Conservation (phyloP, 2,329 filamentous ascomycete genomes). For the Fusarium sp. region DNA sequence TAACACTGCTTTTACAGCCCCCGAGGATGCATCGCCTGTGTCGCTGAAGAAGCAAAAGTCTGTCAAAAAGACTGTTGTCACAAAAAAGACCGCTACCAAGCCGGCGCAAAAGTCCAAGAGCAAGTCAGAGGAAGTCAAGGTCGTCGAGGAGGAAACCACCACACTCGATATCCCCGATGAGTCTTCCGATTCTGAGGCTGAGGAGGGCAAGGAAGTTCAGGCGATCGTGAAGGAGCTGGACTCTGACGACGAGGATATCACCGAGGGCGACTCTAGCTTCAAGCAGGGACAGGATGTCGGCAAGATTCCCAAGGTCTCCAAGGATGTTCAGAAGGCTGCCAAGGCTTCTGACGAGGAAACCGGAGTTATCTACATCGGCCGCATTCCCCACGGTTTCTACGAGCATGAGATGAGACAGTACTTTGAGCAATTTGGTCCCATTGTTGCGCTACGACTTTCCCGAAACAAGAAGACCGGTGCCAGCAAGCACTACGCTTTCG, state of each 20-base stretch:
- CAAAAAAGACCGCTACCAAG: slow-evolving; percentile 46
- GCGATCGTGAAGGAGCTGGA: slow-evolving; percentile 57
- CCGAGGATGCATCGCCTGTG: slow-evolving; percentile 56
- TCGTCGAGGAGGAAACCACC: slow-evolving; percentile 42
- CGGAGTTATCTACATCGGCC: slow-evolving; percentile 89
- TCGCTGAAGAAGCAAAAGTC: slow-evolving; percentile 58
- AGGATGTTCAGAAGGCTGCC: slow-evolving; percentile 55
- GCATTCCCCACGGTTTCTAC: slow-evolving; percentile 94
- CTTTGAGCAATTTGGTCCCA: slow-evolving; percentile 90
- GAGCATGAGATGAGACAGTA: slow-evolving; percentile 95
- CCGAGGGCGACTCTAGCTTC: slow-evolving; percentile 50
- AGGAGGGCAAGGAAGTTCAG: slow-evolving; percentile 54
- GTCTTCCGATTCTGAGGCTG: slow-evolving; percentile 49
- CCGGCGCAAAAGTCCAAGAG: slow-evolving; percentile 45
- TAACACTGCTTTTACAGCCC: slow-evolving; percentile 47
- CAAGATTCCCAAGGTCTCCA: slow-evolving; percentile 60
- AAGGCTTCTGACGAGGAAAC: slow-evolving; percentile 61
- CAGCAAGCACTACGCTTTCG: slow-evolving; percentile 93
- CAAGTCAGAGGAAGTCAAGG: slow-evolving; percentile 43
- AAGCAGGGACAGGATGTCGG: slow-evolving; percentile 61
- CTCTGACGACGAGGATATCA: slow-evolving; percentile 55
- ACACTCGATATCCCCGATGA: slow-evolving; percentile 47
- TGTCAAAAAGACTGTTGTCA: slow-evolving; percentile 43
- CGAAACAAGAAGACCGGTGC: slow-evolving; percentile 91
- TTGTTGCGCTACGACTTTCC: slow-evolving; percentile 81